Percentiles rank a stretch among this genome's conserved stretches.
These are phyloP conservation scores for Serendipita sp. DNA, from an alignment of 768 basidiomycete genomes.

Conservation along the genomic window DNA sequence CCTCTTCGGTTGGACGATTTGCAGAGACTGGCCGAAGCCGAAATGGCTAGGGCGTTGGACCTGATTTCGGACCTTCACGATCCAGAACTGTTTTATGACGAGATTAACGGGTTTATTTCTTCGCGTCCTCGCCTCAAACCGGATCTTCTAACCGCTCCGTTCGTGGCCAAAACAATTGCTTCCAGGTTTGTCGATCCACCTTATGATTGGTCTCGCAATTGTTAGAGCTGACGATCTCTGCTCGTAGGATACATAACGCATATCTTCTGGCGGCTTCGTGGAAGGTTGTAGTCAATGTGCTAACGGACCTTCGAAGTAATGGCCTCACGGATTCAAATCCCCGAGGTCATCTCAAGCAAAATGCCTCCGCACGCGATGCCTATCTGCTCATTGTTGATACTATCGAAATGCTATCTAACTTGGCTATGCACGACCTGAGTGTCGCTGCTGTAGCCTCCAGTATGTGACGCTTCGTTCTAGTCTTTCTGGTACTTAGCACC, in stretches of 20 bases:
- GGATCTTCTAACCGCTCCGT: slow-evolving; percentile 24
- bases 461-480: slow-evolving; percentile 23
- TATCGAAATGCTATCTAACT: slow-evolving; percentile 40
- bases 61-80: slow-evolving; percentile 55
- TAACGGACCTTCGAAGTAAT: slow-evolving; percentile 37
- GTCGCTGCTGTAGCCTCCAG: slow-evolving; percentile 54
- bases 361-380: slow-evolving; percentile 34
- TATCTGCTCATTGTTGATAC: slow-evolving; percentile 54
- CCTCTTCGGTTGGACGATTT: no score
- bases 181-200: slow-evolving; percentile 29
- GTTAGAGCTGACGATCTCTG: background rate
- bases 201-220: background rate
- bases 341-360: slow-evolving; percentile 36
- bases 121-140: slow-evolving; percentile 25
- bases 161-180: slow-evolving; percentile 42
- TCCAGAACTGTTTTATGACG: slow-evolving; percentile 39
- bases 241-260: slow-evolving; percentile 55
- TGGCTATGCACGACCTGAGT: slow-evolving; percentile 50
- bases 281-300: slow-evolving; percentile 48
- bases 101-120: slow-evolving; percentile 40
- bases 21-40: no score
- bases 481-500: slow-evolving; percentile 14
- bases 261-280: slow-evolving; percentile 74
- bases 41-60: slow-evolving; percentile 9
- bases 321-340: slow-evolving; percentile 40